phyloP scores from a whole-genome alignment of 257 asterid species.

The Jacaranda copaia region DNA sequence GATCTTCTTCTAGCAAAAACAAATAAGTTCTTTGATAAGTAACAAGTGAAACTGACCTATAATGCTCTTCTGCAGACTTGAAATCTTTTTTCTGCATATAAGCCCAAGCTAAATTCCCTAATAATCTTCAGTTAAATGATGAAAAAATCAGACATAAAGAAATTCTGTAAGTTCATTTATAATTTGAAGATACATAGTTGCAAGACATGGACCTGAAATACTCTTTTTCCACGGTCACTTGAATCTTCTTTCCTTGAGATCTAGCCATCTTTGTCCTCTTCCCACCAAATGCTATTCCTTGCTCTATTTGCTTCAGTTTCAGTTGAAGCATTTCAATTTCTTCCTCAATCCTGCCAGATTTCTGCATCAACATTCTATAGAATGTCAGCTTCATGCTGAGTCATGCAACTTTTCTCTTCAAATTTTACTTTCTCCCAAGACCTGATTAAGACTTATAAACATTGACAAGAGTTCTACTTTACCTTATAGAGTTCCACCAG shows the following conservation, averaged over 20 bases:
- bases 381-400: neutral
- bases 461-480: neutral
- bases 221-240: conserved; percentile 79
- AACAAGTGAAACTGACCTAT: conserved; percentile 54
- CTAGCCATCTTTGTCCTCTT: conserved; percentile 78
- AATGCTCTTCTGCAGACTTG: conserved; percentile 76
- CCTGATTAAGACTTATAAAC: too few relatives aligned
- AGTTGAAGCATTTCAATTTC: conserved; percentile 67
- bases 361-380: conserved; percentile 50
- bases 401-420: too few relatives aligned
- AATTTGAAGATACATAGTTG: neutral
- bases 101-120: conserved; percentile 96
- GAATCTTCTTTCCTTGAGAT: conserved; percentile 84
- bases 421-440: too few relatives aligned
- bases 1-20: neutral
- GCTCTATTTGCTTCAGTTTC: conserved; percentile 75
- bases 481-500: conserved; percentile 87
- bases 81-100: conserved; percentile 73
- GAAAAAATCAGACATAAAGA: neutral
- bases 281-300: conserved; percentile 72
- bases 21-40: neutral
- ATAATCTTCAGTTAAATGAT: conserved; percentile 53
- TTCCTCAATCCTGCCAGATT: conserved; percentile 80
- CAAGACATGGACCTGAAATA: conserved; percentile 64
- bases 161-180: neutral